phyloP scores from a whole-genome alignment of 495 filamentous ascomycete genomes.

The Aspergillus cristatus region DNA sequence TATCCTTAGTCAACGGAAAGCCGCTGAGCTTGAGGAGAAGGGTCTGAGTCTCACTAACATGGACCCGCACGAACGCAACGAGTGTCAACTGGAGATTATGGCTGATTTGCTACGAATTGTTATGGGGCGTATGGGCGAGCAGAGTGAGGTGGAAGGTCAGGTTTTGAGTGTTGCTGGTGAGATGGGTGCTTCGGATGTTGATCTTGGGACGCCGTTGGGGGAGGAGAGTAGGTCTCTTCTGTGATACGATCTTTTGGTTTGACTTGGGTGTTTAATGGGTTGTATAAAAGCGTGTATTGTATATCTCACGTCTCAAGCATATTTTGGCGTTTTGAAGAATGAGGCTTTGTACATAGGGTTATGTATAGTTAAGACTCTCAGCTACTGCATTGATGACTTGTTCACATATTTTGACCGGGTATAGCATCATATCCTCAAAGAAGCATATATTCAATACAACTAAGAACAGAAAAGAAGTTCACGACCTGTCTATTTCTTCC shows the following conservation, averaged over 20 bases:
- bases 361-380: not conserved
- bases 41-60: conserved; percentile 30
- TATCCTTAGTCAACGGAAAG: conserved; percentile 29
- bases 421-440: too few relatives aligned
- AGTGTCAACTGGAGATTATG: conserved; percentile 44
- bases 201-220: conserved; percentile 21
- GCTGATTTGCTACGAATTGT: conserved; percentile 40
- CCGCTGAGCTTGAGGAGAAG: conserved; percentile 22
- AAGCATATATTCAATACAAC: conserved; percentile 3
- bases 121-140: conserved; percentile 36
- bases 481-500: conserved; percentile 68
- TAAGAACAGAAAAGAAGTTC: not conserved
- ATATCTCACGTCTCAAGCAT: not conserved
- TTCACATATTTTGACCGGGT: too few relatives aligned
- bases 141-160: conserved; percentile 27
- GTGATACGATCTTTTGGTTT: conserved; percentile 1
- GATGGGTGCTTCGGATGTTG: conserved; percentile 41
- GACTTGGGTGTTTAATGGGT: too few relatives aligned
- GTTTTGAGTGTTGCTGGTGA: conserved; percentile 40
- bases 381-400: too few relatives aligned
- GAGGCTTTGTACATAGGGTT: not conserved
- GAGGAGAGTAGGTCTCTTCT: conserved; percentile 24
- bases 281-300: not conserved
- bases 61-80: conserved; percentile 28
- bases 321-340: not conserved